phyloP scores from a whole-genome alignment of 2,329 filamentous ascomycete genomes.

The Arthrobotrys pseudoclavata region DNA sequence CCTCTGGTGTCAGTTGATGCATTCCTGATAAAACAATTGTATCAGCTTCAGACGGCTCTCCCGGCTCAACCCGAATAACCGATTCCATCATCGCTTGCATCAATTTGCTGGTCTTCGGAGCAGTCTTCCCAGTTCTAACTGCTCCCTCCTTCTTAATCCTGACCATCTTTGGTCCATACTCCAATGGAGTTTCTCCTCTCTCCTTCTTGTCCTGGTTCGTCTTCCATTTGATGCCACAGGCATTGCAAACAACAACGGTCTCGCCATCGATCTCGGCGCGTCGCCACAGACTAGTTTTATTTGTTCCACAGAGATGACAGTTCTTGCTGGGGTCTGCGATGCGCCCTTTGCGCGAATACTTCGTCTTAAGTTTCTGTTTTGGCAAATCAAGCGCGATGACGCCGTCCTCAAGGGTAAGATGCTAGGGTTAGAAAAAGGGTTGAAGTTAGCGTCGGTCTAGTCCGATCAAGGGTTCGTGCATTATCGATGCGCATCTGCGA shows the following conservation, averaged over 20 bases:
- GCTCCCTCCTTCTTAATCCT: conserved; percentile 53
- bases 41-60: conserved; percentile 25
- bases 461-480: conserved; percentile 43
- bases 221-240: conserved; percentile 64
- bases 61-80: conserved; percentile 40
- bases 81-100: conserved; percentile 57
- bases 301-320: conserved; percentile 63
- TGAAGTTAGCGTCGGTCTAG: conserved; percentile 47
- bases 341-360: conserved; percentile 63
- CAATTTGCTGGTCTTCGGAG: conserved; percentile 46
- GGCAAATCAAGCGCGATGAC: conserved; percentile 57
- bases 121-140: conserved; percentile 41
- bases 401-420: conserved; percentile 55
- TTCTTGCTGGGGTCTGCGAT: conserved; percentile 64
- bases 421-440: conserved; percentile 44
- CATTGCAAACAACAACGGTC: conserved; percentile 64
- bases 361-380: conserved; percentile 61
- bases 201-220: conserved; percentile 61
- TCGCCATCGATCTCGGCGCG: conserved; percentile 63
- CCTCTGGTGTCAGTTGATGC: conserved; percentile 40
- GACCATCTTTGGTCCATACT: conserved; percentile 53
- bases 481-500: conserved; percentile 24
- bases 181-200: conserved; percentile 51
- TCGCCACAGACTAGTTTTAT: conserved; percentile 63
- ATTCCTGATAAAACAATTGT: conserved; percentile 44